Percentiles rank a stretch among this genome's conserved stretches.
phyloP scores from a whole-genome alignment of 1,139 yeast species.

The Yamadazyma diddensiae region DNA sequence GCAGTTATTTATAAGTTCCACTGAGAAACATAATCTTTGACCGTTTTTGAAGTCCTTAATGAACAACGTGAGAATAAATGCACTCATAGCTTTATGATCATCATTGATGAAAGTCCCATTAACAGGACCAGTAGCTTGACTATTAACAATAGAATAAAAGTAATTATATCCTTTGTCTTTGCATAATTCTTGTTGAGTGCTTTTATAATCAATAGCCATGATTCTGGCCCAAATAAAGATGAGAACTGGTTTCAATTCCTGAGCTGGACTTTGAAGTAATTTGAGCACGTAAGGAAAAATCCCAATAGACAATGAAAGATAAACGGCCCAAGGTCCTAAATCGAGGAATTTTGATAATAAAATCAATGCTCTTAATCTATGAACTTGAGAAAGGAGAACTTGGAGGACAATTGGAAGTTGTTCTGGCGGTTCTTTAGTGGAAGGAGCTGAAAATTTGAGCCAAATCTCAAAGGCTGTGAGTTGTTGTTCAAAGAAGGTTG shows the following conservation, averaged over 20 bases:
- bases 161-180: slow-evolving; percentile 91
- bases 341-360: slow-evolving; percentile 83
- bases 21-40: slow-evolving; percentile 73
- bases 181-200: slow-evolving; percentile 87
- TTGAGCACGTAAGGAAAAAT: slow-evolving; percentile 94
- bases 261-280: slow-evolving; percentile 90
- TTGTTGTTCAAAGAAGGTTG: slow-evolving; percentile 93
- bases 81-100: slow-evolving; percentile 95
- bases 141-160: slow-evolving; percentile 69
- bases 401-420: slow-evolving; percentile 93
- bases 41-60: slow-evolving; percentile 78
- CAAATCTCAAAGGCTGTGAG: slow-evolving; percentile 94
- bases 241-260: slow-evolving; percentile 88
- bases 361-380: slow-evolving; percentile 83
- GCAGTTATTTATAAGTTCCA: slow-evolving; percentile 69
- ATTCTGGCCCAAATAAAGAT: slow-evolving; percentile 98
- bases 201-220: slow-evolving; percentile 89
- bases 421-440: slow-evolving; percentile 84
- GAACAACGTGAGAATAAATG: slow-evolving; percentile 81
- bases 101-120: slow-evolving; percentile 41
- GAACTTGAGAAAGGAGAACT: slow-evolving; percentile 89
- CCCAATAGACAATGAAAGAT: slow-evolving; percentile 87
- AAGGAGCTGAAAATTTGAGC: slow-evolving; percentile 83
- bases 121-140: slow-evolving; percentile 18
- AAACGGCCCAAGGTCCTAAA: slow-evolving; percentile 97